Conservation (phyloP, 306 rosid genomes). For the Comarum palustre region DNA sequence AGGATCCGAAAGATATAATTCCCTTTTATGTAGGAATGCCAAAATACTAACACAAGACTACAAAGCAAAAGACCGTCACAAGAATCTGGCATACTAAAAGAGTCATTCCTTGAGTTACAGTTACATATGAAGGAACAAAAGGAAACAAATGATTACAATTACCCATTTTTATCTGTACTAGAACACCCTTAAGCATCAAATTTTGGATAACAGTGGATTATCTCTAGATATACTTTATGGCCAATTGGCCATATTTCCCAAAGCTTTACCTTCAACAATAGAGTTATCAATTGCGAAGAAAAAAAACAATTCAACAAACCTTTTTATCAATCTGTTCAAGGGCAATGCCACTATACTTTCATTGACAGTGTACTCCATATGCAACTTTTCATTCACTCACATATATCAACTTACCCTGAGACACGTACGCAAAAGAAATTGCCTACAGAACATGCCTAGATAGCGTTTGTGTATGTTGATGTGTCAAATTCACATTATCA, state of each 20-base stretch:
- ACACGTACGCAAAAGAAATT: no score
- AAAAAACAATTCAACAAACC: no score
- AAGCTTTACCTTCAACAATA: not conserved
- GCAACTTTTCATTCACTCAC: not conserved
- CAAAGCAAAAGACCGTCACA: not conserved
- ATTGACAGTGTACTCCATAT: no score
- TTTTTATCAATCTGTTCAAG: not conserved
- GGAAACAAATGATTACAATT: slow-evolving; percentile 17
- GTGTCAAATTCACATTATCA: not conserved
- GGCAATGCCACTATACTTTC: no score
- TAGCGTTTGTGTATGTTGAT: not conserved
- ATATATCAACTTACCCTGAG: not conserved
- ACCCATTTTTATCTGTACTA: not conserved
- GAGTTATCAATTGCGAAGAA: not conserved
- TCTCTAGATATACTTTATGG: not conserved
- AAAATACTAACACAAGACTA: not conserved
- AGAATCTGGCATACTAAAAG: slow-evolving; percentile 7
- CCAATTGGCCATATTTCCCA: not conserved
- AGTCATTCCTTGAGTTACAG: not conserved
- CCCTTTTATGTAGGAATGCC: no score
- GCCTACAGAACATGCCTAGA: not conserved
- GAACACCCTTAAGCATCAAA: not conserved
- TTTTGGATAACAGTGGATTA: not conserved
- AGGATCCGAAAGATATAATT: no score
- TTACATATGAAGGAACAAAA: not conserved